Conservation (phyloP, 148 eudicot species). For the Diospyros kaki region DNA sequence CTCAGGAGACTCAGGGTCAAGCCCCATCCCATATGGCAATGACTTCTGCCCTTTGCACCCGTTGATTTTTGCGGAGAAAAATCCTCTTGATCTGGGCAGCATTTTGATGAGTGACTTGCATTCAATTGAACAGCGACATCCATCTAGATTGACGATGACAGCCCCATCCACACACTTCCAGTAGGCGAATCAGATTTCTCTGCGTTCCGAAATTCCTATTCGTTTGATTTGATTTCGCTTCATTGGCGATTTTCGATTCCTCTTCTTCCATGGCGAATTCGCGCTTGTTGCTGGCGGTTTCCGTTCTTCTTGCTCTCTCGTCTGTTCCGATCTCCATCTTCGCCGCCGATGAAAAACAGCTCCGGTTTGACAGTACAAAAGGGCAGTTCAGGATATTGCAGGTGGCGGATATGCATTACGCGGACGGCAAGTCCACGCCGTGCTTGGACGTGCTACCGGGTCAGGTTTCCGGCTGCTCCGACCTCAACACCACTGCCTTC, state of each 20-base stretch:
- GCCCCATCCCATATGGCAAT: no score
- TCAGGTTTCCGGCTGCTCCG: slow-evolving; percentile 60
- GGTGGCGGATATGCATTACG: slow-evolving; percentile 96
- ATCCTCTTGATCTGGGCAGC: no score
- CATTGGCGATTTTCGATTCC: neutral
- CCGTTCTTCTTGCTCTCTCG: neutral
- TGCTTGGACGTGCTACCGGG: slow-evolving; percentile 65
- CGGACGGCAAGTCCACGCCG: slow-evolving; percentile 47
- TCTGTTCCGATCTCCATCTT: neutral
- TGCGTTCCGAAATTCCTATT: no score
- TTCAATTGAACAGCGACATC: no score
- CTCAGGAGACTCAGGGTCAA: no score
- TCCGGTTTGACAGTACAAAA: slow-evolving; percentile 46
- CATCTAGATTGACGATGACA: no score
- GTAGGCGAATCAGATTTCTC: no score
- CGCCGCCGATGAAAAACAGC: neutral
- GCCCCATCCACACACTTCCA: no score
- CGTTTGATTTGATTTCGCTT: no score
- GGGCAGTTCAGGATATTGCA: slow-evolving; percentile 85
- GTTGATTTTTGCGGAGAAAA: no score
- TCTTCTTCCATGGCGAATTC: neutral
- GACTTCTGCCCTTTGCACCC: no score
- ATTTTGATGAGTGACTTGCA: no score
- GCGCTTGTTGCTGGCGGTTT: neutral
- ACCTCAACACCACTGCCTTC: slow-evolving; percentile 80